Conservation (phyloP, 192 early-diverging fungal genomes). For the Jimgerdemannia flammicorona region DNA sequence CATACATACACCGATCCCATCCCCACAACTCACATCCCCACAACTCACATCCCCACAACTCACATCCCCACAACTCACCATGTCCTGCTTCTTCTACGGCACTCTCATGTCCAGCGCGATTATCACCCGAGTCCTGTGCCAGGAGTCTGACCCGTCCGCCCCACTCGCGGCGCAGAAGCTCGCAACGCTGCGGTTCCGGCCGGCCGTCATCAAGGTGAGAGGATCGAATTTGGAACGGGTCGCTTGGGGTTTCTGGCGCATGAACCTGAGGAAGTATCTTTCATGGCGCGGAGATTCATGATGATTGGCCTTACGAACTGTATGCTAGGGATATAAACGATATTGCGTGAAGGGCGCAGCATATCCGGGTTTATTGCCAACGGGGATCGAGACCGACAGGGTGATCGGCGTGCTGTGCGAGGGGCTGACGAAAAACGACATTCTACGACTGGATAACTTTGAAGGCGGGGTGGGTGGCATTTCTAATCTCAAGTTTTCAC, state of each 20-base stretch:
- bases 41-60: background rate
- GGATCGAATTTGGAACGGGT: background rate
- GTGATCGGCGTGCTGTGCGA: background rate
- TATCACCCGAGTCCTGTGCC: background rate
- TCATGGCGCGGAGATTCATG: too few relatives aligned
- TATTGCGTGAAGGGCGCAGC: background rate
- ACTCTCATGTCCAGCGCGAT: background rate
- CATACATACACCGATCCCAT: too few relatives aligned
- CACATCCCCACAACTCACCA: background rate
- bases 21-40: too few relatives aligned
- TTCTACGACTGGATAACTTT: background rate
- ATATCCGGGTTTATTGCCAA: background rate
- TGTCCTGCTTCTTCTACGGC: conserved; percentile 1
- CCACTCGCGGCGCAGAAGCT: background rate
- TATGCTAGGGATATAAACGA: background rate
- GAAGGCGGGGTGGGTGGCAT: background rate
- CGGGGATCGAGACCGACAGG: background rate
- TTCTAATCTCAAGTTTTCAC: background rate
- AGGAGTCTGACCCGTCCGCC: background rate
- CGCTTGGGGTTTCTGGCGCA: too few relatives aligned
- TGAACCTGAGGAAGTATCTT: too few relatives aligned
- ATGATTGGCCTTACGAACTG: too few relatives aligned
- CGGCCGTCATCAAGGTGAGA: background rate
- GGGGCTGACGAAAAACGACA: background rate
- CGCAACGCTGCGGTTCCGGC: background rate